These are phyloP conservation scores for Balansia obtecta DNA, from an alignment of 2,329 filamentous ascomycete genomes.

Conservation along the genomic window DNA sequence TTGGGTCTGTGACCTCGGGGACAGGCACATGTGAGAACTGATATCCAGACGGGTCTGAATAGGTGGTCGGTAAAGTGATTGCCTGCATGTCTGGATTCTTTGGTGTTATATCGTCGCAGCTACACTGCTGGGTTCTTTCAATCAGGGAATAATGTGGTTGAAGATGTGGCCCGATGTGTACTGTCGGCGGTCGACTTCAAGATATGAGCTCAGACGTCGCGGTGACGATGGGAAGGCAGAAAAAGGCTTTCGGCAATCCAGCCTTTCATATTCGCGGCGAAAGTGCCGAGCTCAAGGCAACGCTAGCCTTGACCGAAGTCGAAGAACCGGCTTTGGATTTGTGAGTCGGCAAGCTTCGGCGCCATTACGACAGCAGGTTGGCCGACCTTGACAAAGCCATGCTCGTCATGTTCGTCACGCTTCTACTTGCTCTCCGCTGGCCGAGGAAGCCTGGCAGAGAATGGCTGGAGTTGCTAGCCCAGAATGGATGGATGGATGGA, in stretches of 20 bases:
- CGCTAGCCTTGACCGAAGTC: no score
- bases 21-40: conserved; percentile 10
- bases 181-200: no score
- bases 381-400: no score
- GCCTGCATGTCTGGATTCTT: conserved; percentile 10
- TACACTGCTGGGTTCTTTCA: background rate
- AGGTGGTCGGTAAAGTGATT: conserved; percentile 8
- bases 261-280: background rate
- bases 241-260: background rate
- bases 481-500: background rate
- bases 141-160: background rate
- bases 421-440: background rate
- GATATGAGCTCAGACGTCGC: background rate
- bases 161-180: no score
- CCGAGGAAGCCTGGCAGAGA: background rate
- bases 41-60: conserved; percentile 12
- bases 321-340: no score
- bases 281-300: background rate
- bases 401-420: background rate
- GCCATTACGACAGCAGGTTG: no score
- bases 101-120: background rate
- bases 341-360: no score
- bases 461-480: no score
- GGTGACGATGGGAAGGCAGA: background rate
- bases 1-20: conserved; percentile 11